Evolutionary conservation across 2,329 filamentous ascomycete genomes (phyloP).

Genomic region (Hymenoscyphus repandus): DNA sequence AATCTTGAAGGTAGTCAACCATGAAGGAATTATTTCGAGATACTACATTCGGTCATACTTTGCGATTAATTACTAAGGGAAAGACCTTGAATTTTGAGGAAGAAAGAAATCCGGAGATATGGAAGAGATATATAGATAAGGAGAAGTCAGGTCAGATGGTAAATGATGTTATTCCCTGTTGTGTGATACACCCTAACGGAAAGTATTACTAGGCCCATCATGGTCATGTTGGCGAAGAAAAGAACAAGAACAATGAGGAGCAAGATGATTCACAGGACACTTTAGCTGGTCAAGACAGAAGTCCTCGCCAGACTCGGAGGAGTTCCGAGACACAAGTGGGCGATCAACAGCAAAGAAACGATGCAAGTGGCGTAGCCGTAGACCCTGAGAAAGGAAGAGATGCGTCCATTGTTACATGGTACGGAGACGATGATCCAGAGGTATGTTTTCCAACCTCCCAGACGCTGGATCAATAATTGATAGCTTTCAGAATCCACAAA

Average conservation of each 20-base stretch:
- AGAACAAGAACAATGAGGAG: constrained; percentile 12
- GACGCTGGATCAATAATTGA: neutral
- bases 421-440: constrained; percentile 41
- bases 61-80: constrained; percentile 36
- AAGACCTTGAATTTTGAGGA: constrained; percentile 40
- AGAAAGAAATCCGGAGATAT: constrained; percentile 42
- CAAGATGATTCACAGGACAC: neutral
- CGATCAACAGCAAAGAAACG: constrained; percentile 26
- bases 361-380: constrained; percentile 37
- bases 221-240: constrained; percentile 32
- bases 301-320: neutral
- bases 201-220: constrained; percentile 33
- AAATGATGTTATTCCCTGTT: neutral
- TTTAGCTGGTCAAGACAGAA: neutral
- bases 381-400: constrained; percentile 49
- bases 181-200: neutral
- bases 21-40: constrained; percentile 40
- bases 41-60: constrained; percentile 35
- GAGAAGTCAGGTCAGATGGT: constrained; percentile 43
- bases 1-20: neutral
- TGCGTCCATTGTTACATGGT: constrained; percentile 46
- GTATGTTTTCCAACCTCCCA: constrained; percentile 29
- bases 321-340: constrained; percentile 16
- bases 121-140: constrained; percentile 42
- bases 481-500: constrained; percentile 45